Conservation (phyloP, 768 basidiomycete genomes). For the Phlebiopsis gigantea region DNA sequence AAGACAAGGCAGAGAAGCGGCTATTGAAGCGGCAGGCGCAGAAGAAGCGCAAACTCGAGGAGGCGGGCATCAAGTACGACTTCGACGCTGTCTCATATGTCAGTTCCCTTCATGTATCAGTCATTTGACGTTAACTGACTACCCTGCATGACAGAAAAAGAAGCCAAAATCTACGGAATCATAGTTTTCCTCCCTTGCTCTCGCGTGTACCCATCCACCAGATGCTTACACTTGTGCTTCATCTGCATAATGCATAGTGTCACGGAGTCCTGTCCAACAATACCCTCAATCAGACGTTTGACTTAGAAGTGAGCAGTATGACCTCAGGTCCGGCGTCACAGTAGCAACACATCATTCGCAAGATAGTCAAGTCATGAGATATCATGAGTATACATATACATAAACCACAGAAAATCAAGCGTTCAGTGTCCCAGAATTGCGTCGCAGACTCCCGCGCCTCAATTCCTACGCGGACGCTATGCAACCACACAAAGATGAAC, state of each 20-base stretch:
- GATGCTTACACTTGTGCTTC: not conserved
- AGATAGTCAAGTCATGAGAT: not conserved
- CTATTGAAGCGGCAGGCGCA: conserved; percentile 72
- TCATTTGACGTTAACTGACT: not conserved
- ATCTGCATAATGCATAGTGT: not conserved
- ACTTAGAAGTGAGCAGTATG: not conserved
- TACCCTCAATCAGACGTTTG: not conserved
- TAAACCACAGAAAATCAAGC: not conserved
- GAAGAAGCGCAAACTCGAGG: conserved; percentile 73
- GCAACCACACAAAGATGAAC: not conserved
- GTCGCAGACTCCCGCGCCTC: not conserved
- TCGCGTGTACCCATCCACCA: not conserved
- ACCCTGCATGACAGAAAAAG: conserved; percentile 28
- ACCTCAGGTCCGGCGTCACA: not conserved
- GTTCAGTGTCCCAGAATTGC: not conserved
- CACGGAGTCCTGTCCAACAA: not conserved
- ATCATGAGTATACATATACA: too few relatives aligned
- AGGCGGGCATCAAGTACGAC: conserved; percentile 83
- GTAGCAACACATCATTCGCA: not conserved
- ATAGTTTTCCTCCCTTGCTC: not conserved
- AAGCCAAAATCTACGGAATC: conserved; percentile 22
- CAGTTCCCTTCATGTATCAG: conserved; percentile 33
- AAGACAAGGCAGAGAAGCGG: conserved; percentile 57
- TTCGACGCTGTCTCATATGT: conserved; percentile 82
- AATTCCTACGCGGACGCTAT: not conserved